Conservation (phyloP, 2,329 filamentous ascomycete species). For the Drechslera avenae region DNA sequence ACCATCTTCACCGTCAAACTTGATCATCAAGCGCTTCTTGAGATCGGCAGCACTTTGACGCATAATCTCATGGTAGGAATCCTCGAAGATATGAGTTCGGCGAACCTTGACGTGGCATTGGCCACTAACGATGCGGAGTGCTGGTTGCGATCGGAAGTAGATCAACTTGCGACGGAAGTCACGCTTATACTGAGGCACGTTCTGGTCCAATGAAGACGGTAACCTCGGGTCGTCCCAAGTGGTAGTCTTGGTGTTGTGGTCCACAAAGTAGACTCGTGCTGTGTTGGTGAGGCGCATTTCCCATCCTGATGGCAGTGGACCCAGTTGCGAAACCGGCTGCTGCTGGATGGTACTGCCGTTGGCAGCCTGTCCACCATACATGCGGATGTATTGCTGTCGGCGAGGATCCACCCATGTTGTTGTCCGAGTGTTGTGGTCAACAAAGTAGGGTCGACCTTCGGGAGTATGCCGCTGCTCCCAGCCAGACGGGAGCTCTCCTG, state of each 20-base stretch:
- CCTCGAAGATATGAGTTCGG: slow-evolving; percentile 96
- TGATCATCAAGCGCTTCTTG: slow-evolving; percentile 99
- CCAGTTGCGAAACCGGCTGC: slow-evolving; percentile 95
- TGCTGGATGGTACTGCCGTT: slow-evolving; percentile 86
- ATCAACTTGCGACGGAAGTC: slow-evolving; percentile 98
- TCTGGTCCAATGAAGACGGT: slow-evolving; percentile 94
- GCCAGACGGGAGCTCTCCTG: slow-evolving; percentile 89
- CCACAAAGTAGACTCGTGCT: slow-evolving; percentile 96
- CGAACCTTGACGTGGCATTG: slow-evolving; percentile 99
- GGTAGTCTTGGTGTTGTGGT: slow-evolving; percentile 99
- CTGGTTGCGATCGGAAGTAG: slow-evolving; percentile 98
- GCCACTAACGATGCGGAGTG: slow-evolving; percentile 90
- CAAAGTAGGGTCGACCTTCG: slow-evolving; percentile 93
- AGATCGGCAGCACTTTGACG: slow-evolving; percentile 92
- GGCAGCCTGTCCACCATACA: slow-evolving; percentile 88
- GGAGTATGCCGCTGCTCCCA: slow-evolving; percentile 98
- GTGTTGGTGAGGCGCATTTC: slow-evolving; percentile 99
- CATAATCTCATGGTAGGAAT: slow-evolving; percentile 98
- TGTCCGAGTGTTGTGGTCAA: slow-evolving; percentile 96
- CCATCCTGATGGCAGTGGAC: slow-evolving; percentile 94
- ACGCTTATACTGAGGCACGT: slow-evolving; percentile 98
- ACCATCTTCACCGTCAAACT: slow-evolving; percentile 98
- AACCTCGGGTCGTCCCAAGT: slow-evolving; percentile 98
- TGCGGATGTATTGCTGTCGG: slow-evolving; percentile 95
- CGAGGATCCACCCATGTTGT: slow-evolving; percentile 98